Evolutionary conservation across 306 rosid genomes (phyloP), one percentile per base, ranked within the genome.

Genomic region (Datisca glomerata): DNA sequence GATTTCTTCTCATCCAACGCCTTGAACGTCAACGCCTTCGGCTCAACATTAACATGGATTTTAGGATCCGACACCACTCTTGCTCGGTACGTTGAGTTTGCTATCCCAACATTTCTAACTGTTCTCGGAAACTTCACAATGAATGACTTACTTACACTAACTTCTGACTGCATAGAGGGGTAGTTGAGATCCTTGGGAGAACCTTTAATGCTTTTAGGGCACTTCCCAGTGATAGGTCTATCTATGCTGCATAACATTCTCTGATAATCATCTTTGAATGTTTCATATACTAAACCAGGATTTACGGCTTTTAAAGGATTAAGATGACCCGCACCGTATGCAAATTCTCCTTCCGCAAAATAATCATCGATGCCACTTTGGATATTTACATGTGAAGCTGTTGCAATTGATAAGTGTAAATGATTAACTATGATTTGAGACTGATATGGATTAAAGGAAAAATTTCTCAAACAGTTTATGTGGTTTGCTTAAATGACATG

Each of bases 271-370:
- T 37, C 44, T 38, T 54, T 27, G 0, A 28, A 33, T 12, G 43
- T 28, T 9, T 69, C 71, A 32, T 45, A 74, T 13, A 61, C 45
- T 33, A 64, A 52, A 0, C 80, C 70, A n/a, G 70, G 72, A 19
- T 59, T 19, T 11, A 28, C 6, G 2, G 67, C 76, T 48, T 48
- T 12, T 0, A 39, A 0, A 1, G 76, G 76, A 38, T 48, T 41
- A 11, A 64, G 8, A 10, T 36, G 57, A 2, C 75, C 80, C 0
- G 50, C 36, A 22, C 80, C 80, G 45, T 47, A 49, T 6, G 53
- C 46, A 54, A 59, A 73, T 38, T 73, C 69, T 2, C 60, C 46
- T 0, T 31, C 36, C n/a, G 36, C 3, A 31, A 8, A 31, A 14
- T 11, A 4, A 31, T 12, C 7, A 5, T 31, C 36, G n/a, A 2